Conservation (phyloP, 768 basidiomycete genomes). For the Tulasnella sp. region DNA sequence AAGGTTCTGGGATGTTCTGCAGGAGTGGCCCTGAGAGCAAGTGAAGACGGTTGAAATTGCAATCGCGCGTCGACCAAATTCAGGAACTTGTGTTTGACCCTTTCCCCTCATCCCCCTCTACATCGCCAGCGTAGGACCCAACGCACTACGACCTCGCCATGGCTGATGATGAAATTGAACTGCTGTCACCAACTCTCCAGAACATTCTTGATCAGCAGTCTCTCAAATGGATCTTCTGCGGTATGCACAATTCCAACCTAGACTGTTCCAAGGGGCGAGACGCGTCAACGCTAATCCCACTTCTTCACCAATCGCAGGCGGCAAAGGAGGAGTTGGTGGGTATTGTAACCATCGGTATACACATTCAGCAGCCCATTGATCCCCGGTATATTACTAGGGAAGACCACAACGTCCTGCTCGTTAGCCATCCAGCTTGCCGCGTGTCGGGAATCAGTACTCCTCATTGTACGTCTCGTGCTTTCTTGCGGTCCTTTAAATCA, state of each 20-base stretch:
- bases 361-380: background rate
- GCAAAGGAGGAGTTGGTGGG: slow-evolving; percentile 96
- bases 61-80: background rate
- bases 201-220: slow-evolving; percentile 89
- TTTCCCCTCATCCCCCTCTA: background rate
- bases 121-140: background rate
- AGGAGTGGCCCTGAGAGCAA: background rate
- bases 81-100: slow-evolving; percentile 1
- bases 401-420: slow-evolving; percentile 96
- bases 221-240: slow-evolving; percentile 98
- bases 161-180: slow-evolving; percentile 32
- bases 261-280: background rate
- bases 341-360: slow-evolving; percentile 16
- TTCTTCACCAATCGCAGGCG: slow-evolving; percentile 47
- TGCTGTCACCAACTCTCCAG: slow-evolving; percentile 78
- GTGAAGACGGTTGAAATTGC: background rate
- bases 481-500: background rate
- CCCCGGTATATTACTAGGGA: slow-evolving; percentile 45
- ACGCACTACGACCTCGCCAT: background rate
- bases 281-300: background rate
- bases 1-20: slow-evolving; percentile 7
- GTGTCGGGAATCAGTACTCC: slow-evolving; percentile 86
- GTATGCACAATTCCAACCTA: slow-evolving; percentile 40
- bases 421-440: slow-evolving; percentile 93
- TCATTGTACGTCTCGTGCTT: slow-evolving; percentile 62